Conservation (phyloP, 2,329 filamentous ascomycete genomes). For the Cercospora nicotianae region DNA sequence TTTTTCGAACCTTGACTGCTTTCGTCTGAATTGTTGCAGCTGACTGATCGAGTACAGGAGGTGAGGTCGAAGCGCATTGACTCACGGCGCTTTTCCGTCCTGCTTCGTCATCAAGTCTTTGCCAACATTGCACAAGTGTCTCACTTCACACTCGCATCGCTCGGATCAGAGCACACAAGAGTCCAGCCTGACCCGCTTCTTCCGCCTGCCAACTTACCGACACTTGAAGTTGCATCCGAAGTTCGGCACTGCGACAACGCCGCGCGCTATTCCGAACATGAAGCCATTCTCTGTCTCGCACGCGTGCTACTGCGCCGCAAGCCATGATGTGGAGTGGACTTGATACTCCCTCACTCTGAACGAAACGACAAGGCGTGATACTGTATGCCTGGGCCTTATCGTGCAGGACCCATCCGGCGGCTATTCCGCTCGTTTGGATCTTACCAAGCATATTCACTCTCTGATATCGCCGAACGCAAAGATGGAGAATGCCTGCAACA, state of each 20-base stretch:
- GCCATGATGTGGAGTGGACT: background rate
- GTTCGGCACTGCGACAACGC: background rate
- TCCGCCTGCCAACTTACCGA: background rate
- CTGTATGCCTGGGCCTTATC: background rate
- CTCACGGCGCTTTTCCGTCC: background rate
- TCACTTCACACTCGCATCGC: background rate
- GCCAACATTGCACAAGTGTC: background rate
- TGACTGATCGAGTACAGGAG: background rate
- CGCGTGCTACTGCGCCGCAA: background rate
- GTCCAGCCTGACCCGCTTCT: background rate
- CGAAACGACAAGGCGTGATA: background rate
- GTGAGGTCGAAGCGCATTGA: background rate
- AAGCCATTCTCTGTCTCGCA: background rate
- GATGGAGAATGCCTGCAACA: slow-evolving; percentile 4
- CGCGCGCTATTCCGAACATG: background rate
- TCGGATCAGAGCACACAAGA: background rate
- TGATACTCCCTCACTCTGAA: background rate
- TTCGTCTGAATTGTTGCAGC: background rate
- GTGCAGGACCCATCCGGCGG: background rate
- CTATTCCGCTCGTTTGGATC: background rate
- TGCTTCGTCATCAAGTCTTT: background rate
- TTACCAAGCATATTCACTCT: background rate
- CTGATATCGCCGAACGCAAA: background rate
- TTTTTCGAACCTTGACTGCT: background rate
- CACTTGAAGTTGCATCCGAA: background rate